Base-by-base conservation (phyloP, 257 asterid species). In the Capsicum rhomboideum region DNA sequence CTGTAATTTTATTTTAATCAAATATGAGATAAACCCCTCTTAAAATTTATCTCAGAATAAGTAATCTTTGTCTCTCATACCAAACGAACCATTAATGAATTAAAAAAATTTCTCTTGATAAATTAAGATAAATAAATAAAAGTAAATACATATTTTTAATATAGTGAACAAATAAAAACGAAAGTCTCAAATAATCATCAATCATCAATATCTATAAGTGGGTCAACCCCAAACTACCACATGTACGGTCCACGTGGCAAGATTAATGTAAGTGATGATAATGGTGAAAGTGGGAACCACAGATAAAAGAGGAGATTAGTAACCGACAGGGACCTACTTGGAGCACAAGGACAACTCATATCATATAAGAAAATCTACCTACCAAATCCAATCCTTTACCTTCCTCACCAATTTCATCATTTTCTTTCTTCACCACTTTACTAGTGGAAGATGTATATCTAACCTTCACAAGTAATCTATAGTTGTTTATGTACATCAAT, bases 381-480 rank as follows among this genome's bases (percentile, higher is more conserved):
- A 94, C 97, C 97, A 87, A 94, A 93, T 91, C 97, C 91, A 87
- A 88, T 91, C 67, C 89, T 84, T 86, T 84, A 87, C 89, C 88
- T 86, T 89, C 88, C 90, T 90, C 87, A 88, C 88, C 79, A 93
- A 90, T 29, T 88, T 89, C 87, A 93, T 91, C 93, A 92, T 90
- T 83, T 78, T 77, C 40, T 21, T 55, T 16, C 81, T n/a, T 74
- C 37, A 12, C 21, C 79, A 49, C 40, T 46, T 23, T 8, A 14
- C 42, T 23, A 21, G 58, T 44, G 58, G 56, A 72, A 10, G 21
- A 21, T 8, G 56, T 8, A 74, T 23, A 46, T 44, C 9, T 23
- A 20, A 37, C 13, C 78, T 40, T 40, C 78, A 69, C 78, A 69
- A 69, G 52, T 67, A 67, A 67, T 34, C 49, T 67, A 17, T 17